These are phyloP conservation scores for Fusarium scirpi DNA, from an alignment of 2,329 filamentous ascomycete species.

Conservation along the genomic window DNA sequence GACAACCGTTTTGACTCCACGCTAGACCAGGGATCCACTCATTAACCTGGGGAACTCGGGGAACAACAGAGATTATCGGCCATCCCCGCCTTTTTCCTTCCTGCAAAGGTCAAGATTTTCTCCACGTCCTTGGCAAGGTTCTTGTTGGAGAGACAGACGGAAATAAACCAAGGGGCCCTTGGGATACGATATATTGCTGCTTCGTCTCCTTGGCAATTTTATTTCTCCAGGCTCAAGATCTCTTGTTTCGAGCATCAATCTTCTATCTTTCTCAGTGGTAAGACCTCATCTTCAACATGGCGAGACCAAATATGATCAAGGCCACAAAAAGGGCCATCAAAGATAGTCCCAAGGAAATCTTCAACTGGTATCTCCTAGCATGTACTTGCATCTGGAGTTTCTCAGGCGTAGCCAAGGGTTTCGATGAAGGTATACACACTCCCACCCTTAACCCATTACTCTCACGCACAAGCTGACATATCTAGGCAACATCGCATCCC, in stretches of 20 bases:
- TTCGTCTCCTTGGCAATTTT: not conserved
- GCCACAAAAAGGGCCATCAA: conserved; percentile 46
- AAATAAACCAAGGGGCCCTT: not conserved
- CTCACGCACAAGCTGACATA: not conserved
- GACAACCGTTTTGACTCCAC: not conserved
- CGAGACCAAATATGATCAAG: conserved; percentile 42
- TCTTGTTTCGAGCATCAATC: not conserved
- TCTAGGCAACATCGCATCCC: conserved; percentile 48
- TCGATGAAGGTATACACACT: conserved; percentile 46
- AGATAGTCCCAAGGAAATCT: conserved; percentile 46
- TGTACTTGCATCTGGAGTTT: conserved; percentile 48
- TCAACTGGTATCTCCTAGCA: conserved; percentile 46
- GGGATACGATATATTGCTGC: conserved; percentile 4
- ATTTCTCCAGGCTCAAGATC: not conserved
- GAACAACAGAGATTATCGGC: not conserved
- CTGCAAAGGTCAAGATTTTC: not conserved
- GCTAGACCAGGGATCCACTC: not conserved
- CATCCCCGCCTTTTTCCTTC: conserved; percentile 7
- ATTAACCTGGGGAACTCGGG: not conserved
- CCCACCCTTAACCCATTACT: too few species aligned
- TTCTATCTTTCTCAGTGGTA: not conserved
- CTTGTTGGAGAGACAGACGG: not conserved
- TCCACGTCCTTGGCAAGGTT: not conserved
- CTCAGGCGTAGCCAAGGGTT: conserved; percentile 49
- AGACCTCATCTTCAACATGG: conserved; percentile 14